A percentile compares a stretch with the other conserved stretches of the same genome.
Evolutionary conservation across 2,329 filamentous ascomycete species (phyloP).

Genomic region (Sphaerulina musiva): DNA sequence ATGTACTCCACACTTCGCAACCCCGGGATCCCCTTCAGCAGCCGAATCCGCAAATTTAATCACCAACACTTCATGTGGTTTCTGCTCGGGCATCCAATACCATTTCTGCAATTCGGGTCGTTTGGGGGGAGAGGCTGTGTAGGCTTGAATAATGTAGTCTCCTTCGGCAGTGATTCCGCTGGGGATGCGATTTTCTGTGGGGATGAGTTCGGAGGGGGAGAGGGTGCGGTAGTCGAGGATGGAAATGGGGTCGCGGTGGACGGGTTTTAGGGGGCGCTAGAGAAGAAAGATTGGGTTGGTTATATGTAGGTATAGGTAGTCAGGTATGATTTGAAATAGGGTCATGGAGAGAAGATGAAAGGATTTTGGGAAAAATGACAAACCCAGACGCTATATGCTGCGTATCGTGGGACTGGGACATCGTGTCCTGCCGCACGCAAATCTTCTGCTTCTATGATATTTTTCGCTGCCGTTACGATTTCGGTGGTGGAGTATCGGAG

Average conservation of each 20-base stretch:
- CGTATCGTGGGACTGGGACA: constrained; percentile 15
- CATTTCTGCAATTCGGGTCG: constrained; percentile 14
- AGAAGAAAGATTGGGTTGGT: background rate
- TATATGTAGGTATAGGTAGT: too few species aligned
- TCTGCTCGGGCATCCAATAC: constrained; percentile 20
- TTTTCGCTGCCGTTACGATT: constrained; percentile 10
- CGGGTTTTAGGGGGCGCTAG: constrained; percentile 16
- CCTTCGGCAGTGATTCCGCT: constrained; percentile 12
- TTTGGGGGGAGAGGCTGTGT: constrained; percentile 10
- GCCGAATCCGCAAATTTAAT: constrained; percentile 20
- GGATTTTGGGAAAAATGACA: background rate
- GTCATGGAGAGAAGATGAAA: too few species aligned
- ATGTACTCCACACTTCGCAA: constrained; percentile 16
- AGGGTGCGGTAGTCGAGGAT: constrained; percentile 16
- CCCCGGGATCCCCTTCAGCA: constrained; percentile 5
- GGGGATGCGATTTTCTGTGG: constrained; percentile 17
- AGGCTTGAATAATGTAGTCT: constrained; percentile 17
- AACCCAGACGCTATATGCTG: constrained; percentile 19
- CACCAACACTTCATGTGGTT: constrained; percentile 16
- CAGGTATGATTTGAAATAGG: too few species aligned
- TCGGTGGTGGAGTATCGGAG: constrained; percentile 7
- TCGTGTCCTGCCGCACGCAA: constrained; percentile 9
- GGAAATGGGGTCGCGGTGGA: constrained; percentile 20
- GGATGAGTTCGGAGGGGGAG: constrained; percentile 12
- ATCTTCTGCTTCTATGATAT: constrained; percentile 14